phyloP scores from a whole-genome alignment of 495 filamentous ascomycete genomes.

The Xylaria venustula region DNA sequence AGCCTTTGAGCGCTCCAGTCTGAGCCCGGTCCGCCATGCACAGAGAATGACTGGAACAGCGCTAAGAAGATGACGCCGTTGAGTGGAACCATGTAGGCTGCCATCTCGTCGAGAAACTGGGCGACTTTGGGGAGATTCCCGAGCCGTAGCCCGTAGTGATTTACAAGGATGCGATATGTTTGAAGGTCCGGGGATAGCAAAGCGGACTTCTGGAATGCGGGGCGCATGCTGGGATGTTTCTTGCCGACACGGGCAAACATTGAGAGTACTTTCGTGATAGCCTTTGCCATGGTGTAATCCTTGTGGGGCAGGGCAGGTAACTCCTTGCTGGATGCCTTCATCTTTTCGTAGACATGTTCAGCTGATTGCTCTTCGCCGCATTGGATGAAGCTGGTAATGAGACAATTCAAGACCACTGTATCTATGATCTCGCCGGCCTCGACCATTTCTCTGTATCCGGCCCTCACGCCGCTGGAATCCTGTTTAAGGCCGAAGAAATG shows the following conservation, averaged over 20 bases:
- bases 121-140: constrained; percentile 59
- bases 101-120: constrained; percentile 66
- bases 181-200: constrained; percentile 59
- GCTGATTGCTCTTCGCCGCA: constrained; percentile 70
- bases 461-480: constrained; percentile 66
- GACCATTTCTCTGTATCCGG: constrained; percentile 73
- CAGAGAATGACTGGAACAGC: constrained; percentile 72
- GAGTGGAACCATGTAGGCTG: constrained; percentile 50
- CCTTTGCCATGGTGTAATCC: constrained; percentile 47
- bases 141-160: constrained; percentile 48
- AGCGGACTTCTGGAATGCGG: constrained; percentile 52
- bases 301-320: constrained; percentile 32
- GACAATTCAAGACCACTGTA: constrained; percentile 78
- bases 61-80: constrained; percentile 63
- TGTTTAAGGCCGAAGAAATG: constrained; percentile 72
- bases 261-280: constrained; percentile 54
- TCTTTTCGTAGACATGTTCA: constrained; percentile 74
- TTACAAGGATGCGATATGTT: constrained; percentile 66
- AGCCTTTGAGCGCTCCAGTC: constrained; percentile 65
- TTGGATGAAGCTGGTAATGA: constrained; percentile 74
- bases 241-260: constrained; percentile 47
- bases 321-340: constrained; percentile 60
- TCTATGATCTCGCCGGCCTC: constrained; percentile 83
- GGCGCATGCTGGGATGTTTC: constrained; percentile 38
- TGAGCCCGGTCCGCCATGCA: constrained; percentile 63